Evolutionary conservation across 1,284 basidiomycete species (phyloP).

Genomic region (Uromyces viciae-fabae): DNA sequence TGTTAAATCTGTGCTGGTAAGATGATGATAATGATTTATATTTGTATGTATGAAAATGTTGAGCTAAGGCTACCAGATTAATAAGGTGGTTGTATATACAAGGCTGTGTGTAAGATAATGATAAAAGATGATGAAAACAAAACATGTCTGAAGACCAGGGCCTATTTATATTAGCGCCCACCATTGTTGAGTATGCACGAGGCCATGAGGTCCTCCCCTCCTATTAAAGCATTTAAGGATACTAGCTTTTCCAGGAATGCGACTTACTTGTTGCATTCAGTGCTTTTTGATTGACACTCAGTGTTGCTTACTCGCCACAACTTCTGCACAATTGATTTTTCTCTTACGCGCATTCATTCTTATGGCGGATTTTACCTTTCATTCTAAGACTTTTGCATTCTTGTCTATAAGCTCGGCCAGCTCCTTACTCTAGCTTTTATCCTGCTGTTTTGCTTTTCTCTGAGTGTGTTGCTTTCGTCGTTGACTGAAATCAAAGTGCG

Average conservation of each 20-base stretch:
- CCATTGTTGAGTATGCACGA: constrained; percentile 8
- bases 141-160: too few relatives aligned
- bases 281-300: too few relatives aligned
- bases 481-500: background rate
- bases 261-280: too few relatives aligned
- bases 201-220: background rate
- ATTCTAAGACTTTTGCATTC: background rate
- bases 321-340: background rate
- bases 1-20: too few relatives aligned
- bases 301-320: background rate
- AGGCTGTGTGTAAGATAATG: too few relatives aligned
- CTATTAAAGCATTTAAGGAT: constrained; percentile 7
- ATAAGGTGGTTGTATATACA: too few relatives aligned
- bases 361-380: background rate
- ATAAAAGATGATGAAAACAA: too few relatives aligned
- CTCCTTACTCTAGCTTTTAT: background rate
- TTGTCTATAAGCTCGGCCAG: background rate
- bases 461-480: background rate
- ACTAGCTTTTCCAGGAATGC: too few relatives aligned
- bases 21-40: too few relatives aligned
- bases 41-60: too few relatives aligned
- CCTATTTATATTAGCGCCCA: too few relatives aligned
- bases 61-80: too few relatives aligned
- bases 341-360: background rate
- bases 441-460: background rate